Percentiles rank a stretch among this genome's conserved stretches.
These are phyloP conservation scores for Trypanosoma grayi DNA, from an alignment of 208 protist genomes.

Conservation along the genomic window DNA sequence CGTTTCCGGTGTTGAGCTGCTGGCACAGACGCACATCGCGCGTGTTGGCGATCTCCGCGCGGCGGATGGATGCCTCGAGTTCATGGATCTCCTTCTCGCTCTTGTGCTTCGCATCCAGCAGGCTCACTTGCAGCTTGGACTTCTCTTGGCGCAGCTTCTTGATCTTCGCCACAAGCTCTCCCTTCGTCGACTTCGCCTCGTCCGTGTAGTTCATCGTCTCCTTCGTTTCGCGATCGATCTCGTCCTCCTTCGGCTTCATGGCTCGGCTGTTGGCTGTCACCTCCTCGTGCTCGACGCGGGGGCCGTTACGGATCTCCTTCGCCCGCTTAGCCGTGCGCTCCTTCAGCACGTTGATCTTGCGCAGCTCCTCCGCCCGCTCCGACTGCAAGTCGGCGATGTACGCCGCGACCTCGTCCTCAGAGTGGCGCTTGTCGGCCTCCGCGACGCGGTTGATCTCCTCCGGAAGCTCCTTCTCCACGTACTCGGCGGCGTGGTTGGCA, in stretches of 20 bases:
- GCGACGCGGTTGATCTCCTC: conserved; percentile 50
- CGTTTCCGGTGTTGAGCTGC: conserved; percentile 71
- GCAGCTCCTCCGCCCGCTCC: conserved; percentile 45
- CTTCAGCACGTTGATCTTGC: conserved; percentile 41
- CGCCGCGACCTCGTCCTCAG: conserved; percentile 65
- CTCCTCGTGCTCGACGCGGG: conserved; percentile 16
- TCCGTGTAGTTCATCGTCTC: conserved; percentile 38
- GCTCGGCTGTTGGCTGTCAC: conserved; percentile 2
- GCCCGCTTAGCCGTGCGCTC: conserved; percentile 24
- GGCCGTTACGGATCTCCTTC: conserved; percentile 30
- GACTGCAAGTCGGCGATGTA: conserved; percentile 63
- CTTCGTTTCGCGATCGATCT: conserved; percentile 35
- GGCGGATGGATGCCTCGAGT: conserved; percentile 37
- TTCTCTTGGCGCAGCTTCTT: conserved; percentile 16
- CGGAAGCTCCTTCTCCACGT: conserved; percentile 47
- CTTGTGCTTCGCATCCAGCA: conserved; percentile 43
- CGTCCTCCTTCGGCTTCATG: conserved; percentile 1
- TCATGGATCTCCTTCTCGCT: conserved; percentile 40
- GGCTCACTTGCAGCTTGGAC: conserved; percentile 55
- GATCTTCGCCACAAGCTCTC: conserved; percentile 4
- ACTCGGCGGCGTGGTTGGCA: conserved; percentile 27
- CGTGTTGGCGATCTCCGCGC: conserved; percentile 49
- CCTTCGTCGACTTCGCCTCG: conserved; percentile 36
- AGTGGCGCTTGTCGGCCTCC: conserved; percentile 49
- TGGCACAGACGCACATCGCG: conserved; percentile 55